These are phyloP conservation scores for Scheffersomyces titani DNA, from an alignment of 1,139 yeast species.

Conservation along the genomic window DNA sequence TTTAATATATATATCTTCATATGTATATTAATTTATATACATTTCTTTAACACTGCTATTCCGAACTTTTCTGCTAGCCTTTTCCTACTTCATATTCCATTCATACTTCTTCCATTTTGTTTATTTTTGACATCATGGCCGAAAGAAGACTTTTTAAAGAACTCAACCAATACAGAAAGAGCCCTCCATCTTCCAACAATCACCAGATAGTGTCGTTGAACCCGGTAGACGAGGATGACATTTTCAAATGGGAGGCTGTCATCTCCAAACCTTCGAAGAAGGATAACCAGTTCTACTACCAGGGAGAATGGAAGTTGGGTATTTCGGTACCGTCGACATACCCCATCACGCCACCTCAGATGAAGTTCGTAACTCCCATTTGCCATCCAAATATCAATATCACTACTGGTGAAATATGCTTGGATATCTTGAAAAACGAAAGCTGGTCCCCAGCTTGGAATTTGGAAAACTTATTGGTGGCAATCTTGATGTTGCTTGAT, in stretches of 20 bases:
- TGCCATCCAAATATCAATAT: slow-evolving; percentile 75
- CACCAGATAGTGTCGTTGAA: slow-evolving; percentile 42
- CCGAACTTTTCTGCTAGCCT: background rate
- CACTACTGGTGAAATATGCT: slow-evolving; percentile 63
- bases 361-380: slow-evolving; percentile 64
- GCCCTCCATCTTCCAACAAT: slow-evolving; percentile 20
- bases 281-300: slow-evolving; percentile 46
- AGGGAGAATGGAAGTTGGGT: slow-evolving; percentile 59
- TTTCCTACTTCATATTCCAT: background rate
- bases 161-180: slow-evolving; percentile 18
- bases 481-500: slow-evolving; percentile 66
- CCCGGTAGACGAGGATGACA: slow-evolving; percentile 43
- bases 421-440: slow-evolving; percentile 66
- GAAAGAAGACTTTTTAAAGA: slow-evolving; percentile 26
- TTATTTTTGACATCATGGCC: slow-evolving; percentile 14
- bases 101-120: background rate
- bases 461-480: slow-evolving; percentile 65
- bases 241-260: slow-evolving; percentile 61
- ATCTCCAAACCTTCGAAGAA: slow-evolving; percentile 53
- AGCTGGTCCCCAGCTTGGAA: slow-evolving; percentile 95
- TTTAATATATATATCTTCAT: too few relatives aligned
- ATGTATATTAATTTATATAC: too few relatives aligned
- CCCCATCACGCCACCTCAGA: slow-evolving; percentile 71
- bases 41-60: background rate
- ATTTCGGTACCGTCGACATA: slow-evolving; percentile 56